Base-by-base conservation (phyloP, 495 filamentous ascomycete genomes). In the Tricharina praecox region DNA sequence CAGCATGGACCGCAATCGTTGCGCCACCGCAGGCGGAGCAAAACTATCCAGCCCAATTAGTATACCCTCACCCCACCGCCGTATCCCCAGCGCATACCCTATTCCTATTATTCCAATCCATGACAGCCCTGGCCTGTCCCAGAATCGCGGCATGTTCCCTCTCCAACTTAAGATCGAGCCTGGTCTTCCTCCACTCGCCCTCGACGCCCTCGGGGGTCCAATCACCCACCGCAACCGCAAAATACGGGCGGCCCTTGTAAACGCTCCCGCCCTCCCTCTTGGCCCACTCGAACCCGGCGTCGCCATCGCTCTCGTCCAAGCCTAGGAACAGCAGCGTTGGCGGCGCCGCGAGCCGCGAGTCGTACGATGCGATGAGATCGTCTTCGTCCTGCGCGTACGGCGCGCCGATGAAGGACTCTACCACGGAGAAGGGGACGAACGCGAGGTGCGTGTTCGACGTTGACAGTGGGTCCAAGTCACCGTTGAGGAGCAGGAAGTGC, bases 41-140 rank as follows among this genome's bases (percentile, higher is more conserved):
- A 67, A 85, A 96, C 28, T 49, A 43, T 11, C 3, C 13, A 5
- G 19, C 15, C 36, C 36, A 15, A 39, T n/a, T n/a, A 15, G 36
- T 39, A 5, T 5, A 15, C 16, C 19, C 36, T 20, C 13, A 39
- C 5, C n/a, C n/a, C n/a, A n/a, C n/a, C n/a, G n/a, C n/a, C n/a
- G n/a, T n/a, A n/a, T n/a, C n/a, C n/a, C n/a, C n/a, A n/a, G n/a
- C 8, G 5, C 36, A 39, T 39, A 39, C 36, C 15, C 77, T 83
- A 59, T 93, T 95, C 37, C 88, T 81, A 40, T 69, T 72, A 64
- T 97, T 96, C 90, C 90, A 97, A 66, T 96, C 90, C 23, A 88
- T 61, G 30, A 93, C 65, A n/a, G 82, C 78, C 53, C 88, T 80
- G 2, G 85, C 82, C 59, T 90, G 81, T n/a, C 84, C 92, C 59